These are phyloP conservation scores for Nelumbo lutea DNA, from an alignment of 164 flowering plant species.

Conservation along the genomic window DNA sequence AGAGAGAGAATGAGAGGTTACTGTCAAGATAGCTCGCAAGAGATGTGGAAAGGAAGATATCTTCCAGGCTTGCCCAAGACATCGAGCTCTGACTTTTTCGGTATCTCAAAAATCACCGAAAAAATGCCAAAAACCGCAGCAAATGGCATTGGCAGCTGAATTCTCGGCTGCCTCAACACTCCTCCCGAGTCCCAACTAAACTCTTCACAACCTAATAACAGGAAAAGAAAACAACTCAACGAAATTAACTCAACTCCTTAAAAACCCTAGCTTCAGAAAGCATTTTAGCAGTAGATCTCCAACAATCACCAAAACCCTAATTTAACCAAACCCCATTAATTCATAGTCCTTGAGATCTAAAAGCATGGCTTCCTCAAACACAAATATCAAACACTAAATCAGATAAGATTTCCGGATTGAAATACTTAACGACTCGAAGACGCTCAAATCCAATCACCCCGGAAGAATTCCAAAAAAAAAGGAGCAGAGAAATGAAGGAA, in stretches of 20 bases:
- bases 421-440: not conserved
- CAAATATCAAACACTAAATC: not conserved
- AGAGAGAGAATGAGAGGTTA: slow-evolving; percentile 15
- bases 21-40: slow-evolving; percentile 52
- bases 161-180: not conserved
- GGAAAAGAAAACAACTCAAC: not conserved
- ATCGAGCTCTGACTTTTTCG: slow-evolving; percentile 17
- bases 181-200: not conserved
- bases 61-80: slow-evolving; percentile 52
- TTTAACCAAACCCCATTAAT: not conserved
- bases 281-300: not conserved
- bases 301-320: not conserved
- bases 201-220: not conserved
- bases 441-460: slow-evolving; percentile 1
- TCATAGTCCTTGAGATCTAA: not conserved
- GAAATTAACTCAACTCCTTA: not conserved
- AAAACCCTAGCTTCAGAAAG: not conserved
- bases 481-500: not conserved
- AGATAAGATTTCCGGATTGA: not conserved
- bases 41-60: slow-evolving; percentile 42
- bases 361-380: not conserved
- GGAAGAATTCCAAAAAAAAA: not conserved
- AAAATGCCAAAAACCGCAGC: slow-evolving; percentile 7
- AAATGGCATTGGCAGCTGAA: slow-evolving; percentile 30
- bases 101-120: slow-evolving; percentile 19